Base-by-base conservation (phyloP, 2,329 filamentous ascomycete genomes). In the Calonectria crousiana region DNA sequence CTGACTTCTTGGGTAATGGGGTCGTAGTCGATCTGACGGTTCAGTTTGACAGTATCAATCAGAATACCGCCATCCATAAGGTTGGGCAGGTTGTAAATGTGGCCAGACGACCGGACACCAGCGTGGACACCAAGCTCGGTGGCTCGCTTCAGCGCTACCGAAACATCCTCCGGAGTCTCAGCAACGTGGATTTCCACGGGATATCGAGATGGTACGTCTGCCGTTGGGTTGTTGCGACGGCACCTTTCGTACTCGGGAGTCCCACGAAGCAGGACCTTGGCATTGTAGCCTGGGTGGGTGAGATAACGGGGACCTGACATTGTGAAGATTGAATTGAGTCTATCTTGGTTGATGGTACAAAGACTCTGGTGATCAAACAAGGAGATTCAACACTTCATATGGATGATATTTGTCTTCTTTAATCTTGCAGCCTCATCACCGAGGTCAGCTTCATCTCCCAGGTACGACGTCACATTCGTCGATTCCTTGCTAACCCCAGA, bases 11-110 rank as follows among this genome's bases (percentile, higher is more conserved):
- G 38, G 6, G 67, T 67, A 8, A 62, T 70, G 14, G 67, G 51
- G 41, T 73, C 67, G 34, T 73, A 73, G 23, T 67, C 67, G 20
- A 73, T 71, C 16, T 70, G 60, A 9, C 71, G 67, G 32, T 73
- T 73, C 23, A 73, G 36, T 2, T 71, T 74, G 52, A 62, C 47
- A 6, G 68, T 71, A 52, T 74, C 72, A n/a, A 74, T 74, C 32
- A 74, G 38, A 20, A 74, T 74, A 26, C 72, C 72, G 4, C 68
- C 72, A 9, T 74, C 68, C n/a, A 74, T 74, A n/a, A 74, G 44
- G 49, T 62, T 56, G 26, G 72, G 72, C 44, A 67, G 26, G 53
- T 71, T 71, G 16, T 67, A 53, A 23, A 74, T 71, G 52, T 74
- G 72, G 16, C 67, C 72, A 10, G 68, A 71, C 18, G 72, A 71